Conservation (phyloP, 78 protist genomes). For the Dictyostelium firmibasis region DNA sequence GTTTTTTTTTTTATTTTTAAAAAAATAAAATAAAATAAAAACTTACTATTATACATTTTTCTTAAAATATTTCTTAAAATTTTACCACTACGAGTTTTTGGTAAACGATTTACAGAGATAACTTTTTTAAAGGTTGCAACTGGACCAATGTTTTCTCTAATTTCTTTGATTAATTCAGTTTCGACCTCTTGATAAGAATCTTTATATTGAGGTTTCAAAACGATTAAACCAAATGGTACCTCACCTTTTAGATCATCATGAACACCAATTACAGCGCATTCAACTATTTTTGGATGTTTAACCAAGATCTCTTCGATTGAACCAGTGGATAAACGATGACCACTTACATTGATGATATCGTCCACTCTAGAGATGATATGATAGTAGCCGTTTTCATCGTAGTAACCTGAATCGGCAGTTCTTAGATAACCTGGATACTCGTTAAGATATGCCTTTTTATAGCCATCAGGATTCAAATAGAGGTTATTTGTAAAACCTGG, state of each 20-base stretch:
- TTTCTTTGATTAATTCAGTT: slow-evolving; percentile 20
- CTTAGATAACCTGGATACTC: slow-evolving; percentile 61
- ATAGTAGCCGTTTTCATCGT: slow-evolving; percentile 74
- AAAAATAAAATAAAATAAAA: not conserved
- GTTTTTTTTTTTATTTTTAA: too few relatives aligned
- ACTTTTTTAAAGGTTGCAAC: slow-evolving; percentile 80
- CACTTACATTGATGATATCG: slow-evolving; percentile 94
- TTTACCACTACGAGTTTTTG: slow-evolving; percentile 91
- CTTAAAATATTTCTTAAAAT: slow-evolving; percentile 80
- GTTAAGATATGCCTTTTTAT: slow-evolving; percentile 40
- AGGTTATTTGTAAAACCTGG: slow-evolving; percentile 80
- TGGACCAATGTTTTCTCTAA: slow-evolving; percentile 53
- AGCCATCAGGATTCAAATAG: slow-evolving; percentile 73
- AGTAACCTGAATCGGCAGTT: slow-evolving; percentile 88
- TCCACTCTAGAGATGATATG: slow-evolving; percentile 89
- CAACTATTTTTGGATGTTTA: slow-evolving; percentile 64
- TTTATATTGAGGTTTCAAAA: slow-evolving; percentile 65
- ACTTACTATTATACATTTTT: slow-evolving; percentile 75
- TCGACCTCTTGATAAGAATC: not conserved
- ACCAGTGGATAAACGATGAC: slow-evolving; percentile 90
- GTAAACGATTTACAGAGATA: slow-evolving; percentile 73
- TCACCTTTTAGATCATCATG: slow-evolving; percentile 89
- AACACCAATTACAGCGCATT: slow-evolving; percentile 91
- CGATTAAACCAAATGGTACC: slow-evolving; percentile 85
- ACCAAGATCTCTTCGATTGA: slow-evolving; percentile 78